Evolutionary conservation across 164 flowering plant genomes (phyloP), one percentile per base, ranked within the genome.

Genomic region (Berberis vulgaris): DNA sequence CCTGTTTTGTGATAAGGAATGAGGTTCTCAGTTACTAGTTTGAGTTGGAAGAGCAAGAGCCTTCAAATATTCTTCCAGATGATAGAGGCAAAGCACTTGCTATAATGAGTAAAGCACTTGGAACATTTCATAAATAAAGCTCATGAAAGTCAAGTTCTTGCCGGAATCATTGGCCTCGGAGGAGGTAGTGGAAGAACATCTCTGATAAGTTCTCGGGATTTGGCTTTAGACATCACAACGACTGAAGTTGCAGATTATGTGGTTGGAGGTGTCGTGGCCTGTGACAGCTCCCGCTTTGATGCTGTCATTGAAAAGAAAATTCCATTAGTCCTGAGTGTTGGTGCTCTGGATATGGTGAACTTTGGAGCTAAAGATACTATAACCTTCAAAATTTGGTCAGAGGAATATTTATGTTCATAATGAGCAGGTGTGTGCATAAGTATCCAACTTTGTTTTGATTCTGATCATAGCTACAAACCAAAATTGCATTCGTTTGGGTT

Each of bases 141-240:
- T 65, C 69, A 57, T 12, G 70, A 67, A 12, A 76, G 78, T 58
- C 49, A 64, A 52, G 67, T 74, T 59, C 72, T 90, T 65, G 86
- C 69, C 59, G 96, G 98, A 68, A 91, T 76, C 45, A 76, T 88
- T 54, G 98, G 98, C 4, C 74, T 93, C 49, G 26, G 26, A 26
- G 98, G 98, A 54, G 97, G 97, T 41, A 90, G 89, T 68, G 96
- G 97, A 56, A 97, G 98, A 65, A 90, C 97, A 4, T 79, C 96
- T 43, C 50, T 93, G 2, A 62, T 86, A 57, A 78, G 95, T 4
- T 72, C 86, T 61, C 89, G 92, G 41, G 55, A 39, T 43, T 67
- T 26, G 26, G 26, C 26, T 26, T 26, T 44, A 52, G 38, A 90
- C 71, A 80, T 93, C 66, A 90, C 98, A 65, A 93, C 97, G 45